A percentile compares a stretch with the other conserved stretches of the same genome.
These are phyloP conservation scores for Coniophora puteana DNA, from an alignment of 1,284 basidiomycete species.

Conservation along the genomic window DNA sequence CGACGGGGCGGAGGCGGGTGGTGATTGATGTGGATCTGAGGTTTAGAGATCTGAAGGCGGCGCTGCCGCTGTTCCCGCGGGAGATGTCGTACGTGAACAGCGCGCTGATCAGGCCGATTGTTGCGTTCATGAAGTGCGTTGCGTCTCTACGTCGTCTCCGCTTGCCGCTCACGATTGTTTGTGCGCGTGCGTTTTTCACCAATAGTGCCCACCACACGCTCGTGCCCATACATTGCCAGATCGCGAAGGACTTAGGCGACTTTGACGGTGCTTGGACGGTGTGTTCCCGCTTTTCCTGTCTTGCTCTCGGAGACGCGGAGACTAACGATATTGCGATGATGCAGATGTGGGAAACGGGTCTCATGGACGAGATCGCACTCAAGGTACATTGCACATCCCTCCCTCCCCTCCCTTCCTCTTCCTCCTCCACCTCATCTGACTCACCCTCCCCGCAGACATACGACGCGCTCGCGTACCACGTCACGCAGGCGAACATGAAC, in stretches of 20 bases:
- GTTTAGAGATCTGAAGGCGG: slow-evolving; percentile 95
- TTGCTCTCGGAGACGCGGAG: too few relatives aligned
- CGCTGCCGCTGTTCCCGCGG: slow-evolving; percentile 85
- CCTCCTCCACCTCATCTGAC: neutral
- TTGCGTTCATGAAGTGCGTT: slow-evolving; percentile 95
- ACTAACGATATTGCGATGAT: slow-evolving; percentile 18
- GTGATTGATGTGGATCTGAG: slow-evolving; percentile 94
- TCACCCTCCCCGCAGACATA: slow-evolving; percentile 53
- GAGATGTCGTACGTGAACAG: slow-evolving; percentile 91
- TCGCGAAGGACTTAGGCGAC: slow-evolving; percentile 74
- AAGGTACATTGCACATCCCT: slow-evolving; percentile 43
- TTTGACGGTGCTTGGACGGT: slow-evolving; percentile 92
- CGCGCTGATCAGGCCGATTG: slow-evolving; percentile 95
- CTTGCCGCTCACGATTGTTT: neutral
- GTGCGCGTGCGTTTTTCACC: slow-evolving; percentile 10
- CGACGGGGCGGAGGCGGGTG: too few relatives aligned
- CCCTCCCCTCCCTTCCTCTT: neutral
- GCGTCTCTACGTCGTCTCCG: neutral
- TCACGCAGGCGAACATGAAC: slow-evolving; percentile 83
- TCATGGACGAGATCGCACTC: slow-evolving; percentile 78
- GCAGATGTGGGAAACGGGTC: slow-evolving; percentile 84
- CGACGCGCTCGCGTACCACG: slow-evolving; percentile 89
- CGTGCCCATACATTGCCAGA: slow-evolving; percentile 86
- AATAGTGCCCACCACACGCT: slow-evolving; percentile 85
- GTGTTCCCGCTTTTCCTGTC: slow-evolving; percentile 27